These are phyloP conservation scores for Kwoniella botswanensis DNA, from an alignment of 768 basidiomycete species.

Conservation along the genomic window DNA sequence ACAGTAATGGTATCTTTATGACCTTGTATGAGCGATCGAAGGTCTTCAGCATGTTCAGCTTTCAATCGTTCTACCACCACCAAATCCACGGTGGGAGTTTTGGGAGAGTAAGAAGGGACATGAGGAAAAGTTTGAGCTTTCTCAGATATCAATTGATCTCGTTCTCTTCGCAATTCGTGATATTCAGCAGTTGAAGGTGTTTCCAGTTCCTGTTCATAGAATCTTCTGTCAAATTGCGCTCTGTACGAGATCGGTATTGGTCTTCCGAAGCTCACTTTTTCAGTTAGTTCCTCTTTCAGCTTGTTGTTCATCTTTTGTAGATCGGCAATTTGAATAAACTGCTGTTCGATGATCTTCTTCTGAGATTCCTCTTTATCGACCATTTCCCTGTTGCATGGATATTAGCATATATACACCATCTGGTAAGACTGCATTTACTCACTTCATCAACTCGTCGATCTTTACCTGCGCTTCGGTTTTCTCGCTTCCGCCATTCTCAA, in stretches of 20 bases:
- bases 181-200: slow-evolving; percentile 50
- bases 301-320: slow-evolving; percentile 79
- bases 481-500: slow-evolving; percentile 22
- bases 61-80: slow-evolving; percentile 23
- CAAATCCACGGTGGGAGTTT: background rate
- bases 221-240: slow-evolving; percentile 10
- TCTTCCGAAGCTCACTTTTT: slow-evolving; percentile 26
- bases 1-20: slow-evolving; percentile 31
- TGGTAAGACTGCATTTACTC: slow-evolving; percentile 52
- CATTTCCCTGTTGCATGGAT: slow-evolving; percentile 73
- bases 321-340: slow-evolving; percentile 68
- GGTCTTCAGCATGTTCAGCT: slow-evolving; percentile 50
- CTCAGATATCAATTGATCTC: slow-evolving; percentile 23
- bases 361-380: slow-evolving; percentile 94
- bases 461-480: slow-evolving; percentile 70
- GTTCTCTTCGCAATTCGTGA: slow-evolving; percentile 65
- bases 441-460: slow-evolving; percentile 92
- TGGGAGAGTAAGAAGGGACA: slow-evolving; percentile 8
- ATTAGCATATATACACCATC: slow-evolving; percentile 11
- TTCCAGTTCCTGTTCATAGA: background rate
- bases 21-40: slow-evolving; percentile 32
- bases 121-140: slow-evolving; percentile 27
- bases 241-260: background rate
- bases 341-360: slow-evolving; percentile 73
- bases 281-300: slow-evolving; percentile 72